Percentiles rank a stretch among this genome's conserved stretches.
Conservation (phyloP, 2,329 filamentous ascomycete species). For the Colletotrichum sp. region DNA sequence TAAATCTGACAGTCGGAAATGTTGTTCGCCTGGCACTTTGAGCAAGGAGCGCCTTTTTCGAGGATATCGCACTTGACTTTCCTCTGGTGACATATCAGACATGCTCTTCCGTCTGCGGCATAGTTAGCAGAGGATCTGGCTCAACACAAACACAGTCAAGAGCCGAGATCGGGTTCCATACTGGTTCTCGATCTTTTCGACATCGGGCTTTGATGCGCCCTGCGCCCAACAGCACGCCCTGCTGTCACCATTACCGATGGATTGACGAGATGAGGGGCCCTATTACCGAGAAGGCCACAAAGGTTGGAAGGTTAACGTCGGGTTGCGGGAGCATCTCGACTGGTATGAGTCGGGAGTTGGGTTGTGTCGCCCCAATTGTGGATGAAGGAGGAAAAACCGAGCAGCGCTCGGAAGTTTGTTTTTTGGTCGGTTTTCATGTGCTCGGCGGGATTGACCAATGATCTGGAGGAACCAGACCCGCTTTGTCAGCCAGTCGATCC, state of each 20-base stretch:
- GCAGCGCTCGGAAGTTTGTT: neutral
- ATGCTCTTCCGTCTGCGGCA: conserved; percentile 42
- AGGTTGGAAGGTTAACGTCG: neutral
- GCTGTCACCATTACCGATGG: neutral
- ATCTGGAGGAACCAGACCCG: neutral
- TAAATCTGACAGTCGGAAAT: conserved; percentile 50
- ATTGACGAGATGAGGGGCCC: neutral
- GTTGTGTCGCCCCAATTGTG: neutral
- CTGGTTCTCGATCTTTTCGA: conserved; percentile 13
- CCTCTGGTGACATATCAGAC: conserved; percentile 52
- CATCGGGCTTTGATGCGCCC: neutral
- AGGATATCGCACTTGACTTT: conserved; percentile 58
- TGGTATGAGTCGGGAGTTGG: conserved; percentile 3
- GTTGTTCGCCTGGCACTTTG: conserved; percentile 49
- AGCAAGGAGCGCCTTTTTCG: conserved; percentile 50
- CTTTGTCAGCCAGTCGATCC: neutral
- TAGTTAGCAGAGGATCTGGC: neutral
- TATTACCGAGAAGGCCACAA: neutral
- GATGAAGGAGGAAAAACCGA: neutral
- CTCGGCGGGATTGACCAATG: conserved; percentile 16
- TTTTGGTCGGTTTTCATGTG: neutral
- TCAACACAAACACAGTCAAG: neutral
- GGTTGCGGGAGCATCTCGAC: neutral
- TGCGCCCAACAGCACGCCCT: neutral
- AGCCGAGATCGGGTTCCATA: conserved; percentile 1